phyloP scores from a whole-genome alignment of 768 basidiomycete species.

The Sutorius australiensis region DNA sequence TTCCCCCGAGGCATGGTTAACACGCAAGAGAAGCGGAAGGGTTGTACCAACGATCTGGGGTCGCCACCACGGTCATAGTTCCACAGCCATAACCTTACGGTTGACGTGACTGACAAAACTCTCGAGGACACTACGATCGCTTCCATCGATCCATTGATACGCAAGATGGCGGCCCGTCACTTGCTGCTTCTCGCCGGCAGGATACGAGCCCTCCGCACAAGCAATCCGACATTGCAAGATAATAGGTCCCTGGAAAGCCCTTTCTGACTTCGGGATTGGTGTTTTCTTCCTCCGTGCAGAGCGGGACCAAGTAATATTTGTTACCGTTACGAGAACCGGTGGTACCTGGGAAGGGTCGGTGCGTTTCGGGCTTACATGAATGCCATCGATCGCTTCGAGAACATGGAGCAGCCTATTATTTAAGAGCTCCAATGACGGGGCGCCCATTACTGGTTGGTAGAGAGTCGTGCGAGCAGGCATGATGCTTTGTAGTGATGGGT shows the following conservation, averaged over 20 bases:
- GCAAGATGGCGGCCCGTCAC: conserved; percentile 21
- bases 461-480: conserved; percentile 61
- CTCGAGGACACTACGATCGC: conserved; percentile 56
- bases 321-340: conserved; percentile 27
- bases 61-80: background rate
- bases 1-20: too few species aligned
- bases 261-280: background rate
- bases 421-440: conserved; percentile 9
- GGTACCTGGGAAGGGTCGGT: background rate
- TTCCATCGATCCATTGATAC: conserved; percentile 63
- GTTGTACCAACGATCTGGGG: too few species aligned
- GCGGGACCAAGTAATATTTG: conserved; percentile 64
- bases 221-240: conserved; percentile 27
- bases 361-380: conserved; percentile 11
- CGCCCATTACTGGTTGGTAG: conserved; percentile 33
- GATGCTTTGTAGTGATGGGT: conserved; percentile 44
- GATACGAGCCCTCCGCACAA: conserved; percentile 15
- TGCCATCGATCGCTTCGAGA: conserved; percentile 34
- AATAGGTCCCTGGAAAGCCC: background rate
- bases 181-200: conserved; percentile 9
- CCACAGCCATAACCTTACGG: conserved; percentile 37
- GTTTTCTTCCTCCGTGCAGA: conserved; percentile 52
- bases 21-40: too few species aligned
- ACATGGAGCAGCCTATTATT: conserved; percentile 24
- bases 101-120: conserved; percentile 65